Base-by-base conservation (phyloP, 2,329 filamentous ascomycete genomes). In the Talaromyces sp. region DNA sequence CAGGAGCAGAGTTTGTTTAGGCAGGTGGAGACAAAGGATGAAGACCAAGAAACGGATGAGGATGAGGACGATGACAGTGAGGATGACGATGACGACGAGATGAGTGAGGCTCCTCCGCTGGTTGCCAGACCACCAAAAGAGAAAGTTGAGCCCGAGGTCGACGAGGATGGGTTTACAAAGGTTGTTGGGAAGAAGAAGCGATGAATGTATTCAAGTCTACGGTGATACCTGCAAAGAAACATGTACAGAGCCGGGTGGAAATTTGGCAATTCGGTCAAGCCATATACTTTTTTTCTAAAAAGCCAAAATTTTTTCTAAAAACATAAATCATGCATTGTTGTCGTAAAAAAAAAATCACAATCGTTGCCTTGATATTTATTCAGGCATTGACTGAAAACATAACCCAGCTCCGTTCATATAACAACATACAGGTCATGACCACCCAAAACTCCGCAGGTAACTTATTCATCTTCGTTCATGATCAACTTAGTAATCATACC, bases 401-500 rank as follows among this genome's bases (percentile, higher is more conserved):
- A 29, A 5, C 17, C 49, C 49, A 27, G 49, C 26, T n/a, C 14
- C 17, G 29, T 52, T 29, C 24, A 29, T 29, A 29, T 31, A 26
- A 52, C 31, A 11, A 29, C 9, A n/a, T 60, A 32, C 54, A 52
- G 32, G 54, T 49, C 31, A 31, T 55, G 29, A 55, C 58, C 38
- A 38, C 32, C 32, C 55, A 49, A 58, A 41, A 52, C n/a, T 49
- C 35, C 50, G 41, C 6, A 13, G 32, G 13, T 50, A 49, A 51
- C 53, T n/a, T 56, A 51, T 21, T 31, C 32, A 11, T 27, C n/a
- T 52, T 64, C 59, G 54, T 82, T 77, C 4, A 77, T 80, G 67
- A 90, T 86, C 63, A 99, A 84, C 84, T 93, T 97, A 62, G 91
- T 97, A 75, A 99, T 96, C 85, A 99, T 99, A 72, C 95, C 95